Base-by-base conservation (phyloP, 331 rosid genomes). In the Rhamnella rubrinervis region DNA sequence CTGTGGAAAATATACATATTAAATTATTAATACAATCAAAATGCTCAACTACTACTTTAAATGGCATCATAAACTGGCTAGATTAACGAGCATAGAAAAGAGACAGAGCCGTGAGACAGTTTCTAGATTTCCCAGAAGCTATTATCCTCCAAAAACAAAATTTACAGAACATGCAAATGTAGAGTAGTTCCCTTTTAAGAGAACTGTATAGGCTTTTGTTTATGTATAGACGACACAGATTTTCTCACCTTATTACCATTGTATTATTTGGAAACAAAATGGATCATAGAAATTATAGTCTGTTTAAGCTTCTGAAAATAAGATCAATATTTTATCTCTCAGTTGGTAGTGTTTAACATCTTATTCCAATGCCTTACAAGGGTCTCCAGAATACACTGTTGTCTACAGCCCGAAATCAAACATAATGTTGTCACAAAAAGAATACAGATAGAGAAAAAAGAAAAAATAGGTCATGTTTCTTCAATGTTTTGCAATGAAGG, bases 1-100 rank as follows among this genome's bases (percentile, higher is more conserved):
- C 99, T 95, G 92, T 18, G 61, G 40, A 85, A 65, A 71, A 61
- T 67, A 75, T 57, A 65, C 23, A 60, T 52, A 68, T 28, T 76
- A 41, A 40, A 46, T 63, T 38, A 53, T 19, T 31, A 31, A 31
- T 40, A 40, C 0, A 6, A 14, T 44, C 8, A 40, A 61, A 46
- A 66, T 31, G 69, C 7, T 26, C 57, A 77, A 62, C 6, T 23
- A 31, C 55, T 31, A 51, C 19, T 0, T 37, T 23, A 71, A 17
- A 20, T 19, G 28, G 56, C 23, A 25, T n/a, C 25, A 9, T 9
- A 6, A 46, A 63, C 10, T 23, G 46, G 38, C 40, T 25, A 65
- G 20, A 3, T 5, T 12, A 46, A 21, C 6, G 14, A 25, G 58
- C 57, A 47, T 65, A 23, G 56, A 47, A 44, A 53, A 53, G 3